phyloP scores from a whole-genome alignment of 495 filamentous ascomycete species.

The Penicillium paxilli region DNA sequence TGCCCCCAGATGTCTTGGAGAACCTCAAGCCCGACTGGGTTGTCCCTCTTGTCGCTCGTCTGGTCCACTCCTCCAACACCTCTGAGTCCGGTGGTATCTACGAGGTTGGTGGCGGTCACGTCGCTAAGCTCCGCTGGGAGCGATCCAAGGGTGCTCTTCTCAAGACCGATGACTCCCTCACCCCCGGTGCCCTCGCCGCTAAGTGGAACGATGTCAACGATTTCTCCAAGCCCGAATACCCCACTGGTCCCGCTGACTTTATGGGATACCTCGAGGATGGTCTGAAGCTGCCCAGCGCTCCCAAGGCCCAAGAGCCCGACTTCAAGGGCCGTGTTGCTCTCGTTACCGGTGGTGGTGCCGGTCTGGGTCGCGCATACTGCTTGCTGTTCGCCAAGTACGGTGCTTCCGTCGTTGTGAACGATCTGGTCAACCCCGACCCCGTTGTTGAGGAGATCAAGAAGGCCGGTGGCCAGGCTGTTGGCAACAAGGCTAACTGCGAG shows the following conservation, averaged over 20 bases:
- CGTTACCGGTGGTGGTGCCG: slow-evolving; percentile 83
- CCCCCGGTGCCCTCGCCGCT: slow-evolving; percentile 80
- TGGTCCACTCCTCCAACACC: slow-evolving; percentile 86
- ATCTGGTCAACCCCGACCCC: slow-evolving; percentile 87
- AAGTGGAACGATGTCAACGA: slow-evolving; percentile 88
- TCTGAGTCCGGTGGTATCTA: slow-evolving; percentile 86
- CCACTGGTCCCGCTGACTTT: slow-evolving; percentile 86
- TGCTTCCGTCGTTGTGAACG: slow-evolving; percentile 91
- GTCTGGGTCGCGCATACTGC: slow-evolving; percentile 90
- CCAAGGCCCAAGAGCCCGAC: slow-evolving; percentile 73
- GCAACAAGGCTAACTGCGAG: slow-evolving; percentile 91
- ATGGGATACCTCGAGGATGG: slow-evolving; percentile 84
- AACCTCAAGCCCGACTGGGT: slow-evolving; percentile 94
- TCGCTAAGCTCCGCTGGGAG: slow-evolving; percentile 95
- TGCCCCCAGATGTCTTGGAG: slow-evolving; percentile 91
- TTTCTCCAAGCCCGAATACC: slow-evolving; percentile 83
- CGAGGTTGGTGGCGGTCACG: slow-evolving; percentile 90
- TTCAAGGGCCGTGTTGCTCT: slow-evolving; percentile 91
- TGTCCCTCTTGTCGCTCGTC: slow-evolving; percentile 86
- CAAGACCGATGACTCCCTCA: slow-evolving; percentile 85
- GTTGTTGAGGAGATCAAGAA: slow-evolving; percentile 92
- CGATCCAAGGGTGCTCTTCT: slow-evolving; percentile 86
- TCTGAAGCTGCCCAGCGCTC: slow-evolving; percentile 71
- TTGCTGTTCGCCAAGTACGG: slow-evolving; percentile 89
- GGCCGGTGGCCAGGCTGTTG: slow-evolving; percentile 85